Conservation (phyloP, 2,329 filamentous ascomycete genomes). For the Venturia pyrina region DNA sequence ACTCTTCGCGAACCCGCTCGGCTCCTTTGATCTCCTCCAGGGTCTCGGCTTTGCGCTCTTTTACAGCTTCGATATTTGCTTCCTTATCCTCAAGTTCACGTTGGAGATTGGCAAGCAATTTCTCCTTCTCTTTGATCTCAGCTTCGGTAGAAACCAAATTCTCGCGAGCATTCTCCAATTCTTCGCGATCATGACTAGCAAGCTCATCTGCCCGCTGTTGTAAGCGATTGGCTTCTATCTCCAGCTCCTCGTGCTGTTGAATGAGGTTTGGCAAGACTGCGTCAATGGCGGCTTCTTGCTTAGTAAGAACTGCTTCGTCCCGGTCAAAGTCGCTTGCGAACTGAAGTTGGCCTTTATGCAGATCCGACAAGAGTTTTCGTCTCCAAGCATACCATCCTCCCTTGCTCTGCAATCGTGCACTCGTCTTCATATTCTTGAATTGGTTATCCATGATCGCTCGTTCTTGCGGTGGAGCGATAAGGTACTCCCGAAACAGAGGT, state of each 20-base stretch:
- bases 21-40: slow-evolving; percentile 69
- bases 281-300: slow-evolving; percentile 60
- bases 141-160: slow-evolving; percentile 54
- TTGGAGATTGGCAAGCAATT: slow-evolving; percentile 56
- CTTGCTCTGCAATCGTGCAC: slow-evolving; percentile 82
- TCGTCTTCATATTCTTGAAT: slow-evolving; percentile 94
- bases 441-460: slow-evolving; percentile 87
- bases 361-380: slow-evolving; percentile 71
- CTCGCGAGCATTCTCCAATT: slow-evolving; percentile 63
- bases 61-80: slow-evolving; percentile 49
- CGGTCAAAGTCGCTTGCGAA: slow-evolving; percentile 67
- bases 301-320: slow-evolving; percentile 57
- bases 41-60: slow-evolving; percentile 58
- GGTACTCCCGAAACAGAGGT: slow-evolving; percentile 82
- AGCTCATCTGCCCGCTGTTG: slow-evolving; percentile 64
- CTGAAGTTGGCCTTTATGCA: slow-evolving; percentile 69
- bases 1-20: slow-evolving; percentile 76
- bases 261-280: slow-evolving; percentile 56
- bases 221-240: slow-evolving; percentile 55
- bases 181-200: slow-evolving; percentile 69
- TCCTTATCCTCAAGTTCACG: slow-evolving; percentile 59
- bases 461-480: slow-evolving; percentile 72
- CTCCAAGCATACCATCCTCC: slow-evolving; percentile 98
- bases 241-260: slow-evolving; percentile 50
- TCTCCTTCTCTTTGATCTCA: slow-evolving; percentile 60